A percentile compares a stretch with the other conserved stretches of the same genome.
Evolutionary conservation across 2,329 filamentous ascomycete genomes (phyloP).

Genomic region (Aspergillus brasiliensis): DNA sequence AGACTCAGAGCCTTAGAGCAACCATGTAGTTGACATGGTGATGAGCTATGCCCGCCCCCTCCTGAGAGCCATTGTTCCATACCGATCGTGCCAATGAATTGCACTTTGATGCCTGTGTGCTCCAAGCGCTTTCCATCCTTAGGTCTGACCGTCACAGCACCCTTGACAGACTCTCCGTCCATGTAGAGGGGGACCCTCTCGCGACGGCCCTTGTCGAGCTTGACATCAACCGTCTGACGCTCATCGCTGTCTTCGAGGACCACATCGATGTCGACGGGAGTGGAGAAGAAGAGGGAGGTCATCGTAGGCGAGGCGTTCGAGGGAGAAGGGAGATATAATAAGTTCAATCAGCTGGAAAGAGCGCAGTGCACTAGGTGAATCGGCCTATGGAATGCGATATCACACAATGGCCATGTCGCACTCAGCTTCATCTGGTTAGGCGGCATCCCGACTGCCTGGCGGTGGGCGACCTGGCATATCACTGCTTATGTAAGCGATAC

Average conservation of each 20-base stretch:
- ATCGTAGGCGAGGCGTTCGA: constrained; percentile 52
- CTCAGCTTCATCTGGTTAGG: constrained; percentile 16
- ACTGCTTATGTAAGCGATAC: constrained; percentile 20
- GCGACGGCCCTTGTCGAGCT: constrained; percentile 95
- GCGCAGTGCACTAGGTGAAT: constrained; percentile 10
- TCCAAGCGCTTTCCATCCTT: constrained; percentile 98
- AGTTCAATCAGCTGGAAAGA: constrained; percentile 18
- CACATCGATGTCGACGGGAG: constrained; percentile 97
- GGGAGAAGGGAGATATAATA: neutral
- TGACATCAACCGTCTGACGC: constrained; percentile 92
- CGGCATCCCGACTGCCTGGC: constrained; percentile 20
- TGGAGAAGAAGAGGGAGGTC: constrained; percentile 99
- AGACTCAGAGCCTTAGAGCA: neutral
- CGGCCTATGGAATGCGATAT: constrained; percentile 2
- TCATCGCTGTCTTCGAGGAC: constrained; percentile 95
- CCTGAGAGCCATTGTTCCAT: constrained; percentile 28
- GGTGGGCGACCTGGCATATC: constrained; percentile 11
- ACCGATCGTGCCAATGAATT: constrained; percentile 99
- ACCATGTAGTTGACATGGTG: neutral
- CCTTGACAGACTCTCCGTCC: constrained; percentile 98
- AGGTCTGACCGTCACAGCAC: constrained; percentile 87
- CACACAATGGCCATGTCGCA: constrained; percentile 12
- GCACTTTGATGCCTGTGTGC: constrained; percentile 98
- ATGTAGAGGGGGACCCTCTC: constrained; percentile 97
- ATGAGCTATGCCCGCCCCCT: neutral